Evolutionary conservation across 2,329 filamentous ascomycete species (phyloP).

Genomic region (Microdochium bolleyi): DNA sequence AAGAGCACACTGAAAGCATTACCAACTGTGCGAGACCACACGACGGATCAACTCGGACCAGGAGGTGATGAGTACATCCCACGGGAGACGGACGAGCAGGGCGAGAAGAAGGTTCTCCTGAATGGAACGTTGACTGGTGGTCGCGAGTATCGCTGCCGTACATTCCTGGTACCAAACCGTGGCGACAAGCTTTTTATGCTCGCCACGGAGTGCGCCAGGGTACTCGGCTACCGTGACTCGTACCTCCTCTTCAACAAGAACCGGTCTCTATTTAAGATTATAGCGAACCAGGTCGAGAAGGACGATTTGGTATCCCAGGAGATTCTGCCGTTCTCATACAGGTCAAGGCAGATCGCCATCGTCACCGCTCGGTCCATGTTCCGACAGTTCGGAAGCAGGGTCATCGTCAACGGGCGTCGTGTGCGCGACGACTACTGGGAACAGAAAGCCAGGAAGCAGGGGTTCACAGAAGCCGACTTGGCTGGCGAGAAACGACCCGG

Average conservation of each 20-base stretch:
- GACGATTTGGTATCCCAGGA: conserved; percentile 93
- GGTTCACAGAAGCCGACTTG: conserved; percentile 93
- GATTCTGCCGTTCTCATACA: conserved; percentile 92
- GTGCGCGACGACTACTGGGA: conserved; percentile 99
- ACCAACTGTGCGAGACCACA: conserved; percentile 93
- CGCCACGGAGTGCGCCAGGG: conserved; percentile 91
- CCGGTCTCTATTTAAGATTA: conserved; percentile 92
- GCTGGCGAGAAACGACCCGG: conserved; percentile 95
- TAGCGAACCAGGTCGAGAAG: conserved; percentile 91
- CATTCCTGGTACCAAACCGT: conserved; percentile 84
- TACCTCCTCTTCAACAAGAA: conserved; percentile 99
- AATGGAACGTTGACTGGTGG: conserved; percentile 76
- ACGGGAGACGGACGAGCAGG: conserved; percentile 84
- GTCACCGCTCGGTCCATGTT: conserved; percentile 98
- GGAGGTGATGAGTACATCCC: conserved; percentile 93
- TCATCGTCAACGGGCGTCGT: conserved; percentile 81
- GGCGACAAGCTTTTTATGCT: conserved; percentile 97
- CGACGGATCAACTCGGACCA: conserved; percentile 84
- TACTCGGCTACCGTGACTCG: conserved; percentile 92
- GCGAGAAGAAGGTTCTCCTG: conserved; percentile 85
- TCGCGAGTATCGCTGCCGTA: conserved; percentile 86
- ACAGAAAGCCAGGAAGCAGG: conserved; percentile 91
- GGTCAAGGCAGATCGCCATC: conserved; percentile 96
- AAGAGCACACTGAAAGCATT: conserved; percentile 87
- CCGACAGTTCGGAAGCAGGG: conserved; percentile 90